A percentile compares a stretch with the other conserved stretches of the same genome.
Evolutionary conservation across 139 green algal species (phyloP).

Genomic region (Eudorina sp.): DNA sequence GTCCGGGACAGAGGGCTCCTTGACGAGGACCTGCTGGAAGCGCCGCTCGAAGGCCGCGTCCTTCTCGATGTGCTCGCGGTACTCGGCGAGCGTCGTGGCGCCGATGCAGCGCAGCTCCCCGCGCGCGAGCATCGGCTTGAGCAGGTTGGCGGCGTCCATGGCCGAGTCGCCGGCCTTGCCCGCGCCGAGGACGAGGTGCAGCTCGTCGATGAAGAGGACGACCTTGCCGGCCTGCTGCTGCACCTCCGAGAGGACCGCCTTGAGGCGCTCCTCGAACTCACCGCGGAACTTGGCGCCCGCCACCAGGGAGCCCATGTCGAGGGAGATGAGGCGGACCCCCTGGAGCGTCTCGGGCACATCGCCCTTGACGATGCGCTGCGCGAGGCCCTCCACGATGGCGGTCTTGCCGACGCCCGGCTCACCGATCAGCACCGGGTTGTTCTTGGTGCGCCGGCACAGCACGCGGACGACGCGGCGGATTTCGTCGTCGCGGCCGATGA

Average conservation of each 20-base stretch:
- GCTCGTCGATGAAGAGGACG: constrained; percentile 91
- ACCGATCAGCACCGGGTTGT: constrained; percentile 98
- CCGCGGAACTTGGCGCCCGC: constrained; percentile 85
- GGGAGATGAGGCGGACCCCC: constrained; percentile 77
- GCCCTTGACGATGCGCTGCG: constrained; percentile 49
- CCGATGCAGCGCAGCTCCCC: constrained; percentile 96
- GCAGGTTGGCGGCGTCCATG: constrained; percentile 96
- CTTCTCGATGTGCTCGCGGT: constrained; percentile 96
- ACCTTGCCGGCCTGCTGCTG: constrained; percentile 72
- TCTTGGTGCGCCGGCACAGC: constrained; percentile 95
- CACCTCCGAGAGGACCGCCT: constrained; percentile 75
- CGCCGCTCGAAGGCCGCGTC: constrained; percentile 92
- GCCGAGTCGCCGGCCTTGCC: constrained; percentile 81
- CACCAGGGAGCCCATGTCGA: constrained; percentile 95
- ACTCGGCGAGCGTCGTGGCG: constrained; percentile 93
- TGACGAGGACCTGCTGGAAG: constrained; percentile 93
- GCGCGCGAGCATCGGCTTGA: constrained; percentile 97
- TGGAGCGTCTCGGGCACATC: constrained; percentile 87
- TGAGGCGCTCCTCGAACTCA: constrained; percentile 97
- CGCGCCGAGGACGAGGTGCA: constrained; percentile 65
- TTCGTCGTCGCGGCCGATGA: constrained; percentile 86
- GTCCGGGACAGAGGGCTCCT: constrained; percentile 87
- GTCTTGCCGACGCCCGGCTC: constrained; percentile 85
- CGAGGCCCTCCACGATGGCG: constrained; percentile 85
- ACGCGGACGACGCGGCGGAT: constrained; percentile 90